A percentile compares a stretch with the other conserved stretches of the same genome.
Evolutionary conservation across 2,329 filamentous ascomycete species (phyloP).

Genomic region (Fusarium sacchari): DNA sequence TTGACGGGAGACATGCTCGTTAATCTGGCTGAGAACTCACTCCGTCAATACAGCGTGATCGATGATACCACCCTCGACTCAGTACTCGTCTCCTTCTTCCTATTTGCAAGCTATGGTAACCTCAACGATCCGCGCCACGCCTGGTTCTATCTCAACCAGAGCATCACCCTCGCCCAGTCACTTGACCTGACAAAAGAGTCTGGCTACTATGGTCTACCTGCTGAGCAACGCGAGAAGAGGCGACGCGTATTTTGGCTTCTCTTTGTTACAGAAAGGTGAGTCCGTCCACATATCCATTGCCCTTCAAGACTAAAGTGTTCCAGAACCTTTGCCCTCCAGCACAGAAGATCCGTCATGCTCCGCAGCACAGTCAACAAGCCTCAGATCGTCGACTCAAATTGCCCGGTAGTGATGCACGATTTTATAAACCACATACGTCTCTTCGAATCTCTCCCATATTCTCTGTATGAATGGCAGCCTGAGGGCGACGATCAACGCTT

Average conservation of each 20-base stretch:
- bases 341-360: slow-evolving; percentile 44
- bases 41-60: slow-evolving; percentile 44
- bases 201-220: slow-evolving; percentile 36
- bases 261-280: slow-evolving; percentile 47
- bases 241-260: slow-evolving; percentile 49
- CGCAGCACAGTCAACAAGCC: slow-evolving; percentile 46
- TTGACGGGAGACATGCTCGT: slow-evolving; percentile 43
- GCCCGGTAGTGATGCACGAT: slow-evolving; percentile 48
- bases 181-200: slow-evolving; percentile 44
- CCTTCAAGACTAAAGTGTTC: rapidly evolving
- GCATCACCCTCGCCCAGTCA: slow-evolving; percentile 43
- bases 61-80: slow-evolving; percentile 45
- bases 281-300: rapidly evolving
- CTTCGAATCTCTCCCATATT: slow-evolving; percentile 45
- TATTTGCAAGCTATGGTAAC: slow-evolving; percentile 47
- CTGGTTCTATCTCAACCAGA: slow-evolving; percentile 49
- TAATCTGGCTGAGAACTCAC: slow-evolving; percentile 39
- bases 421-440: slow-evolving; percentile 48
- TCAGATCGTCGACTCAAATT: slow-evolving; percentile 45
- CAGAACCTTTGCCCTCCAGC: slow-evolving; percentile 47
- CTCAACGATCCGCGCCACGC: slow-evolving; percentile 43
- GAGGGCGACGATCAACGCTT: slow-evolving; percentile 31
- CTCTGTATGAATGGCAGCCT: slow-evolving; percentile 47
- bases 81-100: slow-evolving; percentile 44
- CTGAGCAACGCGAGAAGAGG: slow-evolving; percentile 42